Evolutionary conservation across 805 yeast species (phyloP), one percentile per base, ranked within the genome.

Genomic region (Clavispora asparagi): DNA sequence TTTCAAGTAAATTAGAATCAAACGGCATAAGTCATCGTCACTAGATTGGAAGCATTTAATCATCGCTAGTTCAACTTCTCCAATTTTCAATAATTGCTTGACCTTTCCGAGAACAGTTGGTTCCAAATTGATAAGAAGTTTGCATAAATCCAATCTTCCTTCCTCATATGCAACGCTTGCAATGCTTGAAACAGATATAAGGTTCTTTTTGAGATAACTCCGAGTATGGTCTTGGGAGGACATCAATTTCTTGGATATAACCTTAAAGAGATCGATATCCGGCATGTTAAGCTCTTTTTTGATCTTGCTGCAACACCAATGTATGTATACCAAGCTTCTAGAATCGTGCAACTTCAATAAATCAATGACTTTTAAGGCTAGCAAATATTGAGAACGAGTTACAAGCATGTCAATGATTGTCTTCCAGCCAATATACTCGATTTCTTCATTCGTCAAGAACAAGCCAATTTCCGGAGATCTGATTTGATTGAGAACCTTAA

Each of bases 221-320:
- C 16, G 48, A 51, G n/a, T 16, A 16, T 33, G 25, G 81, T 72
- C 4, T n/a, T 73, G 41, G 7, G 45, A 40, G 1, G 65, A 52
- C 4, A 51, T 55, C 13, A 88, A 65, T 45, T 78, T 77, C 8
- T 70, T 65, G 7, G 76, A 58, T 0, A 92, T 70, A 0, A 66
- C 55, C 19, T 70, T 59, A 38, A 81, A 77, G 10, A 92, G 63
- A 32, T 79, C 80, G 6, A 72, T 70, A 58, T 92, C 97, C 1
- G 77, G 72, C 47, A 74, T 52, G 27, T 74, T 76, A 7, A 73
- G 56, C 13, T 84, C 82, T 28, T 66, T 64, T 47, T 73, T 74
- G 23, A 91, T 80, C 58, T 87, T 86, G 30, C 76, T 66, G 48
- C 83, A 78, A 6, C 96, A 91, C 98, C 98, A 94, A 52, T 83